Percentiles rank a stretch among this genome's conserved stretches.
Evolutionary conservation across 2,329 filamentous ascomycete genomes (phyloP).

Genomic region (Myriosclerotinia scirpicola): DNA sequence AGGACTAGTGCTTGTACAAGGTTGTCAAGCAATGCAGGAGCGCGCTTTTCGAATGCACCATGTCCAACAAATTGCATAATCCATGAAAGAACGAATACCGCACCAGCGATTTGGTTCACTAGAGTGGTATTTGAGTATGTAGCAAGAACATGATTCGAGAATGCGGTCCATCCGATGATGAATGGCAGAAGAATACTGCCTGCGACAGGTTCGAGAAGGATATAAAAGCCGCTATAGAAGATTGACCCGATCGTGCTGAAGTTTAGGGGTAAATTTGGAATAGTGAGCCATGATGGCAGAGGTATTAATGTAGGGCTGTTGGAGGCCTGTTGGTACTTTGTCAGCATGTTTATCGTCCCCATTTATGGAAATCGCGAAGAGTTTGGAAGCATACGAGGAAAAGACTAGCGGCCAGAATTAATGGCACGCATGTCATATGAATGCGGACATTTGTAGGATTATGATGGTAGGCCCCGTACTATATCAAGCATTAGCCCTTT

Average conservation of each 20-base stretch:
- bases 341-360: conserved; percentile 28
- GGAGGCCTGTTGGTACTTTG: conserved; percentile 49
- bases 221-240: conserved; percentile 75
- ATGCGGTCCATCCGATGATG: conserved; percentile 72
- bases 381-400: conserved; percentile 56
- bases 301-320: conserved; percentile 63
- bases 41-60: conserved; percentile 81
- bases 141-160: conserved; percentile 63
- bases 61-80: conserved; percentile 89
- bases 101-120: conserved; percentile 59
- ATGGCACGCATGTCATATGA: conserved; percentile 76
- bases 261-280: conserved; percentile 66
- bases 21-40: conserved; percentile 88
- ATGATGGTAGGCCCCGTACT: conserved; percentile 86
- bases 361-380: not conserved
- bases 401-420: conserved; percentile 70
- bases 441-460: conserved; percentile 75
- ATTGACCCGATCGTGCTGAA: conserved; percentile 63
- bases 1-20: conserved; percentile 88
- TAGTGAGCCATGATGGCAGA: conserved; percentile 65
- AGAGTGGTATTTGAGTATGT: conserved; percentile 50
- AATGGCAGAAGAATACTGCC: conserved; percentile 75
- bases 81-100: conserved; percentile 74
- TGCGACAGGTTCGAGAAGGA: conserved; percentile 91
- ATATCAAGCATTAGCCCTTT: conserved; percentile 28